Evolutionary conservation across 352 stramenopile genomes (phyloP), one percentile per base, ranked within the genome.

Genomic region (Globisporangium ultimum): DNA sequence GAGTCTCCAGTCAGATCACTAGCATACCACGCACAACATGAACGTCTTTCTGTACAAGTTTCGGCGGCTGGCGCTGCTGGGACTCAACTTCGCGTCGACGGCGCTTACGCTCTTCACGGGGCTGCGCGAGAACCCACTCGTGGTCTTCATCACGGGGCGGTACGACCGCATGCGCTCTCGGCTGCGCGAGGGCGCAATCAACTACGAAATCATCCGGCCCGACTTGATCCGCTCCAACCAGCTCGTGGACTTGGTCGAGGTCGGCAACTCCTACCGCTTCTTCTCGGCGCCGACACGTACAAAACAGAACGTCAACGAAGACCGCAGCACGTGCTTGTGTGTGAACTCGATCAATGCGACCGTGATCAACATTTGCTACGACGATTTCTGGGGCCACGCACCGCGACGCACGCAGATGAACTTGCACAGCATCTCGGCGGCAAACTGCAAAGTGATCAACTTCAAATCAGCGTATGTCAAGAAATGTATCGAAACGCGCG

Each of bases 91-190:
- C 22, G 66, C 63, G n/a, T 75, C 74, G 11, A 80, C 72, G 17
- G 49, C 64, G 3, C 66, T 87, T 46, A 84, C 77, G 13, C 58
- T 87, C 24, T 65, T 81, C 41, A 78, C 74, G 48, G 77, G 77
- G 24, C 55, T 87, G 21, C 73, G 65, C 5, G 77, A 87, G 59
- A 87, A 87, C 62, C 74, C 77, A 0, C 32, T 87, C 15, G 52
- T 82, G 22, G 70, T 84, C 20, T 55, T 74, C 9, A 24, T 76
- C 17, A 72, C 72, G 0, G 71, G 74, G 10, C 63, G 65, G 5
- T 87, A 87, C 62, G 71, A 80, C 40, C 52, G 68, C 14, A 71
- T 84, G 43, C 72, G 74, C 22, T 57, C 70, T 17, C 70, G 76
- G 1, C 55, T 87, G 20, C 12, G 49, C 5, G 59, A 62, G 7